Percentiles rank a stretch among this genome's conserved stretches.
phyloP scores from a whole-genome alignment of 495 filamentous ascomycete species.

The Xylaria palmicola region DNA sequence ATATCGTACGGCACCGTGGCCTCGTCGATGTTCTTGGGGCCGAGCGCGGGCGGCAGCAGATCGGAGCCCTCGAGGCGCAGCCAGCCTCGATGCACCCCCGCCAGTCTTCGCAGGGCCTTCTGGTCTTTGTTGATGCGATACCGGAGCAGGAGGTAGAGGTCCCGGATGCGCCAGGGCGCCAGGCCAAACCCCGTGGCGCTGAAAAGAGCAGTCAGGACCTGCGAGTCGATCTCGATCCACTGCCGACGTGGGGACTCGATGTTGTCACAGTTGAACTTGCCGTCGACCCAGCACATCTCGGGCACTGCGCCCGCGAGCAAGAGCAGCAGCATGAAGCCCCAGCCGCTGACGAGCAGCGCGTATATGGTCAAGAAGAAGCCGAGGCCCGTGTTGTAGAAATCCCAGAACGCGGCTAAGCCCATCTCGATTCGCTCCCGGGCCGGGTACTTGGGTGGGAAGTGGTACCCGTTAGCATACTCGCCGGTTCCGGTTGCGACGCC shows the following conservation, averaged over 20 bases:
- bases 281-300: conserved; percentile 64
- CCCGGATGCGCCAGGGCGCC: conserved; percentile 81
- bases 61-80: conserved; percentile 64
- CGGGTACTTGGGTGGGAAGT: conserved; percentile 66
- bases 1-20: conserved; percentile 33
- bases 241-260: conserved; percentile 69
- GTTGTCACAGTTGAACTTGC: conserved; percentile 62
- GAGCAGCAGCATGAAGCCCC: conserved; percentile 89
- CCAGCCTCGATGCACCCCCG: conserved; percentile 68
- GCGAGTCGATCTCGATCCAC: conserved; percentile 84
- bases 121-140: conserved; percentile 57
- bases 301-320: conserved; percentile 73
- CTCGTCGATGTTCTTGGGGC: conserved; percentile 44
- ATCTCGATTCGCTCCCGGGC: conserved; percentile 57
- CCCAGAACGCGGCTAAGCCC: conserved; percentile 56
- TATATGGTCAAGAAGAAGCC: conserved; percentile 77
- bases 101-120: conserved; percentile 58
- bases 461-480: conserved; percentile 59
- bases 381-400: conserved; percentile 58
- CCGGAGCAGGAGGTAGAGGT: conserved; percentile 65
- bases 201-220: conserved; percentile 82
- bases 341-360: conserved; percentile 76
- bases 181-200: conserved; percentile 85
- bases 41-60: conserved; percentile 40
- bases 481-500: conserved; percentile 15